Evolutionary conservation across 2,329 filamentous ascomycete genomes (phyloP).

Genomic region (Phaeosphaeria sp.): DNA sequence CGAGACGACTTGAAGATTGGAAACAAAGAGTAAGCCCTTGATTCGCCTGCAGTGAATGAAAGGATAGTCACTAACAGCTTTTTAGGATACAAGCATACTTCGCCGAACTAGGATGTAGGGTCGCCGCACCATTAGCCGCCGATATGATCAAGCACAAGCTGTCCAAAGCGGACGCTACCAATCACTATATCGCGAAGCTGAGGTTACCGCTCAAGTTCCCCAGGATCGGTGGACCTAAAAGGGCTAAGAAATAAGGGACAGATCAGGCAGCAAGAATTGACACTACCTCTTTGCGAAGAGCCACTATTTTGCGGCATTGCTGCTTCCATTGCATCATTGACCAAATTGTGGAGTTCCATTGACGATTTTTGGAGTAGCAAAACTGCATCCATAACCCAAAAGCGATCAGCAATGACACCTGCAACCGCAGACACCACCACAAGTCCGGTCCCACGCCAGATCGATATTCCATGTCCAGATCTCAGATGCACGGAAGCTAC

Average conservation of each 20-base stretch:
- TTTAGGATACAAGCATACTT: constrained; percentile 71
- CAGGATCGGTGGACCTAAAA: constrained; percentile 53
- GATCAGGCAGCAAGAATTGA: neutral
- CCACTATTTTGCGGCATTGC: neutral
- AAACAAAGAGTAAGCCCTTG: constrained; percentile 62
- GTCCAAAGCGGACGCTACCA: constrained; percentile 66
- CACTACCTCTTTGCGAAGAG: neutral
- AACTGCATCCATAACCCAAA: neutral
- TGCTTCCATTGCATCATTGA: neutral
- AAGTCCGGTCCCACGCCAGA: neutral
- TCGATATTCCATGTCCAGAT: neutral
- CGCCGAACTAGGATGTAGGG: constrained; percentile 74
- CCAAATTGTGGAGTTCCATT: neutral
- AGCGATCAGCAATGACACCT: neutral
- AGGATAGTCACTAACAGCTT: constrained; percentile 12
- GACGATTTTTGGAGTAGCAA: neutral
- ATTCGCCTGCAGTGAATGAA: neutral
- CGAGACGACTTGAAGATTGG: constrained; percentile 76
- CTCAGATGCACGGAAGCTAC: constrained; percentile 10
- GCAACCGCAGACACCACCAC: constrained; percentile 1
- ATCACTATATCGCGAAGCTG: constrained; percentile 72
- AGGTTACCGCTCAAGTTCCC: constrained; percentile 84
- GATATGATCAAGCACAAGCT: constrained; percentile 62
- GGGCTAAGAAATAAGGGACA: constrained; percentile 21
- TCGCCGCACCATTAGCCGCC: constrained; percentile 56